Evolutionary conservation across 495 filamentous ascomycete species (phyloP).

Genomic region (Hyaloscypha variabilis): DNA sequence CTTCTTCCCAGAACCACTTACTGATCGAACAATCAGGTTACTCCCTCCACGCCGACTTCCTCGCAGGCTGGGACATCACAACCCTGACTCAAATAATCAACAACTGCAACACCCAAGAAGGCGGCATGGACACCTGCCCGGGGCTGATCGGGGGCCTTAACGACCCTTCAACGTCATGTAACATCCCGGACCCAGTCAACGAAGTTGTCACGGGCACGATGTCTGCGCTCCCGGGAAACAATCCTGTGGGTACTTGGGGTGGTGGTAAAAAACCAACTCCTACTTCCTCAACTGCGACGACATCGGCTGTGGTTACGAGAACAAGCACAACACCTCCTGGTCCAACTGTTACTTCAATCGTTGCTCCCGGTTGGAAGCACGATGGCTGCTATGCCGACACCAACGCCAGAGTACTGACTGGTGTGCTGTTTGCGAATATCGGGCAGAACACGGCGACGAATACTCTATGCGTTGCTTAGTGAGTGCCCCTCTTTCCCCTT

Average conservation of each 20-base stretch:
- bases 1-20: too few relatives aligned
- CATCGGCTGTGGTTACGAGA: too few relatives aligned
- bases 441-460: slow-evolving; percentile 58
- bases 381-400: slow-evolving; percentile 64
- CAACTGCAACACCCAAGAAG: slow-evolving; percentile 62
- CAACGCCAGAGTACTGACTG: slow-evolving; percentile 60
- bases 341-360: slow-evolving; percentile 24
- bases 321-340: too few relatives aligned
- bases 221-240: slow-evolving; percentile 46
- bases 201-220: slow-evolving; percentile 45
- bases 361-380: slow-evolving; percentile 61
- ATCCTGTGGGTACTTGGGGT: slow-evolving; percentile 35
- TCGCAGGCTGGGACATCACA: slow-evolving; percentile 64
- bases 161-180: slow-evolving; percentile 38
- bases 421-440: slow-evolving; percentile 43
- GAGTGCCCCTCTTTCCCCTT: too few relatives aligned
- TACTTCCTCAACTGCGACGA: too few relatives aligned
- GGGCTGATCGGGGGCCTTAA: slow-evolving; percentile 54
- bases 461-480: slow-evolving; percentile 59
- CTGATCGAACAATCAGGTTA: too few relatives aligned
- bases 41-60: slow-evolving; percentile 77
- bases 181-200: slow-evolving; percentile 36
- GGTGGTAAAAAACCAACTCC: too few relatives aligned
- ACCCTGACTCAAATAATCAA: slow-evolving; percentile 58
- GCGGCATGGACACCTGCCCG: slow-evolving; percentile 55